Percentiles rank a stretch among this genome's conserved stretches.
Conservation (phyloP, 1,284 basidiomycete genomes). For the Ceratobasidium sp. region DNA sequence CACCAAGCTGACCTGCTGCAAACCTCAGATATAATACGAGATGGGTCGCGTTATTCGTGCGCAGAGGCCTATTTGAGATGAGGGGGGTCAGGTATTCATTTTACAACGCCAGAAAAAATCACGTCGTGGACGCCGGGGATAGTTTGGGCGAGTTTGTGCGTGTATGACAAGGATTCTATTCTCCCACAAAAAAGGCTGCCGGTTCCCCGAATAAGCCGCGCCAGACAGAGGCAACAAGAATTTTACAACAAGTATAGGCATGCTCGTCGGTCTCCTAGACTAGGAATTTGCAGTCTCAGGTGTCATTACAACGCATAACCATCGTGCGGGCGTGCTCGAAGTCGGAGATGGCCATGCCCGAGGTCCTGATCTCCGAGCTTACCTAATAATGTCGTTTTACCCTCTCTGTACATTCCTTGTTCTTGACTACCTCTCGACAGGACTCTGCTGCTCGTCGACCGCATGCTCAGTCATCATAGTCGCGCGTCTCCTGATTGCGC, state of each 20-base stretch:
- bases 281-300: too few species aligned
- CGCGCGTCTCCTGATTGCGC: constrained; percentile 34
- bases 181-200: too few species aligned
- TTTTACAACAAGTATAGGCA: too few species aligned
- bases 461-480: constrained; percentile 15
- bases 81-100: too few species aligned
- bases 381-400: neutral
- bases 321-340: neutral
- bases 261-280: too few species aligned
- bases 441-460: neutral
- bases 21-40: constrained; percentile 32
- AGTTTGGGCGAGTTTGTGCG: too few species aligned
- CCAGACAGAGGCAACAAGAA: neutral
- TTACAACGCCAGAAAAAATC: too few species aligned
- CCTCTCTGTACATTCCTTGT: too few species aligned
- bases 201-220: too few species aligned
- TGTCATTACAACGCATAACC: neutral
- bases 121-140: too few species aligned
- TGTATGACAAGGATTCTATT: too few species aligned
- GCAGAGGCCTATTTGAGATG: too few species aligned
- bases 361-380: constrained; percentile 1
- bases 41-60: constrained; percentile 88
- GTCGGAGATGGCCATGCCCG: neutral
- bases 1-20: neutral
- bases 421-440: neutral